Conservation (phyloP, 305 asterid species). For the Plantago lanceolata region DNA sequence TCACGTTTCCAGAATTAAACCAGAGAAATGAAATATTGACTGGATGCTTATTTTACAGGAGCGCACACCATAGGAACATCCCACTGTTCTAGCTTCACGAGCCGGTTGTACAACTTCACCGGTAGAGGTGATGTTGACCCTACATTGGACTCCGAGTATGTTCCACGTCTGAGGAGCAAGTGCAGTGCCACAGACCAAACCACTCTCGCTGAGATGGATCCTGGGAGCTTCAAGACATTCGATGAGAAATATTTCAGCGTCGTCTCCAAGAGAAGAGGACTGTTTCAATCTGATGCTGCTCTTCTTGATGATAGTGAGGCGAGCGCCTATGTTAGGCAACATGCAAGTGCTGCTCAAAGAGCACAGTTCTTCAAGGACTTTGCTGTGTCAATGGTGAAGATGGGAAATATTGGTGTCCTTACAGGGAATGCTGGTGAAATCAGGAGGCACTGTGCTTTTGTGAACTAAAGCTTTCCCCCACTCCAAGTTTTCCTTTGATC, state of each 20-base stretch:
- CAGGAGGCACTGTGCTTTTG: constrained; percentile 41
- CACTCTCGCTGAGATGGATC: constrained; percentile 53
- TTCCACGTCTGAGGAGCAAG: constrained; percentile 24
- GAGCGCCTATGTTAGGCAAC: constrained; percentile 30
- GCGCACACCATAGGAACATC: constrained; percentile 63
- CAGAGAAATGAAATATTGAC: no score
- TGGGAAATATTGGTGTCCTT: constrained; percentile 53
- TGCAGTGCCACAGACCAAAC: constrained; percentile 36
- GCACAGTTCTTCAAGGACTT: constrained; percentile 43
- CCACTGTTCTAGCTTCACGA: constrained; percentile 47
- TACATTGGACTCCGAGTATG: constrained; percentile 43
- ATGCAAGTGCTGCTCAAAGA: constrained; percentile 12
- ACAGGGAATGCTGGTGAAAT: constrained; percentile 48
- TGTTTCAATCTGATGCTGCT: constrained; percentile 48
- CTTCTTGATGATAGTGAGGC: constrained; percentile 41
- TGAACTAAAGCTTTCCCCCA: no score
- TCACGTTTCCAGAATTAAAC: no score
- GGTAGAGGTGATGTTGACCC: constrained; percentile 59
- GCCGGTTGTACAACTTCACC: constrained; percentile 63
- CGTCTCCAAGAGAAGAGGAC: constrained; percentile 45
- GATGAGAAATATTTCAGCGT: constrained; percentile 34
- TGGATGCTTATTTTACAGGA: constrained; percentile 24
- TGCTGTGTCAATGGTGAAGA: constrained; percentile 55
- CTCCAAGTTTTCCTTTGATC: no score
- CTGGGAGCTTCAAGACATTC: constrained; percentile 48